Base-by-base conservation (phyloP, 164 flowering plant genomes). In the Nymphaea thermarum region DNA sequence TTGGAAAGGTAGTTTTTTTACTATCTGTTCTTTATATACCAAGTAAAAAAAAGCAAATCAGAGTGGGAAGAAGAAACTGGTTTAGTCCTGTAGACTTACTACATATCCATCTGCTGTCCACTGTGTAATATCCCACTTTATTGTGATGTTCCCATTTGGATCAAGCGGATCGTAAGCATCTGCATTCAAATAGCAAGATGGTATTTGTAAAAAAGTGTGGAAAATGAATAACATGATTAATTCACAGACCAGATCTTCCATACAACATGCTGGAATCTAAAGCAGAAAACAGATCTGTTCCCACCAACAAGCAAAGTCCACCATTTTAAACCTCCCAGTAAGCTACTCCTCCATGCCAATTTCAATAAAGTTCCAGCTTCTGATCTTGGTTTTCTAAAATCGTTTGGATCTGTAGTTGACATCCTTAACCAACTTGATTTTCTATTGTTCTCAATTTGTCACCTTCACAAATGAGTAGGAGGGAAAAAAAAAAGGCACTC, bases 151-250 rank as follows among this genome's bases (percentile, higher is more conserved):
- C 60, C 82, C 93, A 17, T 75, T 67, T 7, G 88, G 89, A 77
- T 90, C 96, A 79, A 90, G 44, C 43, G 86, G 67, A 77, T 90
- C 93, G 68, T 73, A 90, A 65, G 80, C 93, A 78, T 86, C 93
- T 90, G 81, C 77, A 44, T 4, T 51, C 57, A 51, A 15, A 14
- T 7, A 51, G 55, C 55, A 51, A 51, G 14, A 51, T 3, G 57
- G 2, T 15, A 51, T 51, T 51, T 51, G 57, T 51, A 10, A 51
- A 25, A 25, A 25, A 25, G 36, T 0, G 36, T 25, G 36, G 57
- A 51, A 51, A 51, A 51, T 10, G 57, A 51, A 51, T 3, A 15
- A 51, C 5, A 51, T 8, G 12, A 51, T 51, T 3, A 0, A 51
- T 51, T 51, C 57, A 51, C 14, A 15, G 57, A 8, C 14, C 57